These are phyloP conservation scores for Zea mays DNA, from an alignment of 176 grass and related monocot species.

Conservation along the genomic window DNA sequence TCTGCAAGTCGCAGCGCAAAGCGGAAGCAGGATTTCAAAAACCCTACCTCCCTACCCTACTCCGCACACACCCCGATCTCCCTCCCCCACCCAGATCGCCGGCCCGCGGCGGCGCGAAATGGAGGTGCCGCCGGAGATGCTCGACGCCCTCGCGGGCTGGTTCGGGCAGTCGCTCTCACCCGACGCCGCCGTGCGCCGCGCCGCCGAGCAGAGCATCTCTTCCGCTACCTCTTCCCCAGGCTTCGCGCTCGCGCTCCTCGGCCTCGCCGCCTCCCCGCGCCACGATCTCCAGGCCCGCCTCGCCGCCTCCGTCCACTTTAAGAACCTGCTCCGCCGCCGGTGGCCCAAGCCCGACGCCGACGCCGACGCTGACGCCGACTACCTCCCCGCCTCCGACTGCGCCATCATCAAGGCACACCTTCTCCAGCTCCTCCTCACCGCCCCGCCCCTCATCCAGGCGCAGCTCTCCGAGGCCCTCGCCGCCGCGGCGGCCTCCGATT, in stretches of 20 bases:
- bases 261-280: slow-evolving; percentile 52
- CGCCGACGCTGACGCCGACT: slow-evolving; percentile 31
- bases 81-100: slow-evolving; percentile 14
- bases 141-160: slow-evolving; percentile 71
- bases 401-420: slow-evolving; percentile 68
- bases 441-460: slow-evolving; percentile 69
- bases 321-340: slow-evolving; percentile 73
- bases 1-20: neutral
- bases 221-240: slow-evolving; percentile 46
- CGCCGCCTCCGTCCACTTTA: slow-evolving; percentile 74
- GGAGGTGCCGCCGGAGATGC: slow-evolving; percentile 80
- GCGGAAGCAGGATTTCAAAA: slow-evolving; percentile 40
- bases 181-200: slow-evolving; percentile 63
- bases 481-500: slow-evolving; percentile 64
- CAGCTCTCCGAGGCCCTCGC: slow-evolving; percentile 81
- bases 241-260: slow-evolving; percentile 74
- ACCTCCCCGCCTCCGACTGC: slow-evolving; percentile 62
- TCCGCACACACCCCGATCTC: slow-evolving; percentile 34
- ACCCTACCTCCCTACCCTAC: slow-evolving; percentile 39
- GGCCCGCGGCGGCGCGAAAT: slow-evolving; percentile 35
- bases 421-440: slow-evolving; percentile 75
- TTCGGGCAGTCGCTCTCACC: slow-evolving; percentile 77
- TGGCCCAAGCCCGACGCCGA: slow-evolving; percentile 57
- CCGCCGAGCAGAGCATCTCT: slow-evolving; percentile 66
- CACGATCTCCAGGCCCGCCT: slow-evolving; percentile 64